Evolutionary conservation across 176 grass and related monocot species (phyloP), one percentile per base, ranked within the genome.

Genomic region (Carex pumila): DNA sequence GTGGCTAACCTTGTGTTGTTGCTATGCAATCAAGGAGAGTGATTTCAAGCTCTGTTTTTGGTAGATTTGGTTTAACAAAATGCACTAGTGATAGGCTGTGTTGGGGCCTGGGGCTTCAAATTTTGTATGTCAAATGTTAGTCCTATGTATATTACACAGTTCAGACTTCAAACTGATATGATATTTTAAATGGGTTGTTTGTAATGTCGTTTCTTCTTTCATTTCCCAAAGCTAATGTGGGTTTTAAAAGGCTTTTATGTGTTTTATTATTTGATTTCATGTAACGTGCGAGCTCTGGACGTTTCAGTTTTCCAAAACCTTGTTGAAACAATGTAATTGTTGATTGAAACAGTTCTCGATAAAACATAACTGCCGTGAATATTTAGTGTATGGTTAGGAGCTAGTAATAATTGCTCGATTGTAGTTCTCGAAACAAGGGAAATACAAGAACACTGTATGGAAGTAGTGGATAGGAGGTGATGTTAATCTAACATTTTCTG

Each of bases 111-210:
- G 21, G 47, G 22, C 45, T 75, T 53, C 71, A 75, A 75, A 52
- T 54, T 75, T 75, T 75, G 47, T 75, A 53, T 76, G 72, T 19
- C 21, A 76, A 76, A 76, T 54, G 49, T 54, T 54, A 17, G 49
- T 55, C 17, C 4, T 12, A 13, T 72, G 22, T 76, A 76, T 74
- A 76, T 76, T 76, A 76, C 21, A 25, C 4, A 76, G 49, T 30
- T 76, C 47, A 1, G 72, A 15, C 19, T 9, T 76, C 47, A 1
- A 49, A 15, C 19, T 9, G 45, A 52, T 52, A 21, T 25, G 8
- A 31, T 30, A 21, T 30, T 75, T 52, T 54, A 15, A 19, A 29
- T 5, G 4, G 52, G 70, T n/a, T 12, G 21, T 25, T 12, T 10
- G 32, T 13, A 25, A 8, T 73, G 43, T 73, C 6, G 34, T 18